A percentile compares a stretch with the other conserved stretches of the same genome.
These are phyloP conservation scores for Boletus subparvulus DNA, from an alignment of 768 basidiomycete species.

Conservation along the genomic window DNA sequence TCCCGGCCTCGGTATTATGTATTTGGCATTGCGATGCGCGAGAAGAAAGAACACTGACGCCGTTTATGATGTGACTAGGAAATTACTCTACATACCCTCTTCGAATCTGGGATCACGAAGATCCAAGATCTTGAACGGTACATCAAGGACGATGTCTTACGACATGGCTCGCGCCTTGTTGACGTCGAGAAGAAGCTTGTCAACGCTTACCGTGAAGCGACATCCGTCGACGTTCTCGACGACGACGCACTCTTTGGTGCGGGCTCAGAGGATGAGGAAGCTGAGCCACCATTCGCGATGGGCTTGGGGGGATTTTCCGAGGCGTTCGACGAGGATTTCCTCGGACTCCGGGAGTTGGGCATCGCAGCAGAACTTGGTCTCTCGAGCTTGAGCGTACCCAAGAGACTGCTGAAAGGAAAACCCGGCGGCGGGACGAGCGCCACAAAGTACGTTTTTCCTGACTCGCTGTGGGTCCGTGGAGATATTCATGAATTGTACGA, in stretches of 20 bases:
- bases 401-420: constrained; percentile 69
- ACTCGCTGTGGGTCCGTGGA: not conserved
- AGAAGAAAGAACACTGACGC: constrained; percentile 4
- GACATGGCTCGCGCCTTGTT: constrained; percentile 70
- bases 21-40: not conserved
- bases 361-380: constrained; percentile 85
- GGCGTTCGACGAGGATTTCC: constrained; percentile 87
- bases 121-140: constrained; percentile 82
- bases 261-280: constrained; percentile 58
- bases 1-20: not conserved
- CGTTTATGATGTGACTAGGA: constrained; percentile 52
- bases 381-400: constrained; percentile 74
- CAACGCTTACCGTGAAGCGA: constrained; percentile 75
- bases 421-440: constrained; percentile 40
- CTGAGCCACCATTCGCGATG: constrained; percentile 67
- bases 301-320: constrained; percentile 80
- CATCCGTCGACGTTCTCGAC: constrained; percentile 44
- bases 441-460: constrained; percentile 45
- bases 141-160: constrained; percentile 83
- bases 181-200: constrained; percentile 88
- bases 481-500: constrained; percentile 6
- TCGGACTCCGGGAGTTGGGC: constrained; percentile 84
- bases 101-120: constrained; percentile 82
- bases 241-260: constrained; percentile 49
- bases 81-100: constrained; percentile 88